Conservation (phyloP, 805 yeast genomes). For the Zygosaccharomyces lentus region DNA sequence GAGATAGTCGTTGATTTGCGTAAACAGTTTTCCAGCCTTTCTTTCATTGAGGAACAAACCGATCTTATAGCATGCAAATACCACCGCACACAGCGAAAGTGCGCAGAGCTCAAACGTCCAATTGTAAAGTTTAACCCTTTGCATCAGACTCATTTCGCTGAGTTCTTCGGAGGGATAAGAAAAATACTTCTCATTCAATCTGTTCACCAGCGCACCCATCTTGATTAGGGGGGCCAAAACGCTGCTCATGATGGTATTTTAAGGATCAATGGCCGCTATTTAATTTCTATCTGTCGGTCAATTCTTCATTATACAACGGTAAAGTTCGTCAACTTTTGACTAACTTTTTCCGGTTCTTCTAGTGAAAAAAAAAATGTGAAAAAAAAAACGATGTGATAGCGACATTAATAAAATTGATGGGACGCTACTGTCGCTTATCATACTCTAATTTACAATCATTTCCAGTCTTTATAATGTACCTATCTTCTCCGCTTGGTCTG, state of each 20-base stretch:
- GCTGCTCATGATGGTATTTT: neutral
- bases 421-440: neutral
- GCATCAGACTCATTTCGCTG: slow-evolving; percentile 49
- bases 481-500: slow-evolving; percentile 38
- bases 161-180: slow-evolving; percentile 46
- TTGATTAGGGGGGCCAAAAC: neutral
- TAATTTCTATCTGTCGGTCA: neutral
- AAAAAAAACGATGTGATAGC: neutral
- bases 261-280: neutral
- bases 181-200: slow-evolving; percentile 31
- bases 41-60: slow-evolving; percentile 60
- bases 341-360: neutral
- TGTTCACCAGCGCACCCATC: slow-evolving; percentile 14
- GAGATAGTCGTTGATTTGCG: slow-evolving; percentile 48
- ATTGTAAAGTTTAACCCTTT: slow-evolving; percentile 58
- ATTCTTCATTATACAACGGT: neutral
- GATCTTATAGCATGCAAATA: slow-evolving; percentile 47
- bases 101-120: slow-evolving; percentile 74
- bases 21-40: slow-evolving; percentile 51
- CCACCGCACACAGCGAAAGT: slow-evolving; percentile 45
- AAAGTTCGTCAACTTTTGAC: neutral
- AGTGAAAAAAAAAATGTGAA: neutral
- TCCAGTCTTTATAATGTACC: neutral
- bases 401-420: neutral
- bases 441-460: neutral